Evolutionary conservation across 306 rosid species (phyloP).

Genomic region (Benincasa hispida): DNA sequence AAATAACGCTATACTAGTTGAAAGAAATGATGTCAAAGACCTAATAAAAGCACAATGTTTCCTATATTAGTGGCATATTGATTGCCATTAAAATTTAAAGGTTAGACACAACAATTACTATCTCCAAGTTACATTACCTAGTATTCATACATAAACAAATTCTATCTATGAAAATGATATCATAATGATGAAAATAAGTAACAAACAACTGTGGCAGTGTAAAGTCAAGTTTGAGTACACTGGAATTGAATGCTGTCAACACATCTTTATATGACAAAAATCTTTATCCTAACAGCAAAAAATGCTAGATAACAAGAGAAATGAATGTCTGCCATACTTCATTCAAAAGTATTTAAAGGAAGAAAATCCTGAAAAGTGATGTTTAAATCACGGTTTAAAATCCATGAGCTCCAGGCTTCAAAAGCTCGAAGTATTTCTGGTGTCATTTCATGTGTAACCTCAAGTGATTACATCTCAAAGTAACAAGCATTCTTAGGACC

Average conservation of each 20-base stretch:
- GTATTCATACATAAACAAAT: not conserved
- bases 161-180: not conserved
- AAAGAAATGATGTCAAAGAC: not conserved
- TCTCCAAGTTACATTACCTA: not conserved
- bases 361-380: not conserved
- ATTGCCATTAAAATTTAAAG: not conserved
- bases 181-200: not conserved
- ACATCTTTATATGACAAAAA: not conserved
- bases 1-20: not conserved
- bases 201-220: not conserved
- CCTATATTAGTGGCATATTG: not conserved
- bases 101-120: not conserved
- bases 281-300: not conserved
- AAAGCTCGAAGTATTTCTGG: not conserved
- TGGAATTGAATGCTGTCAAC: not conserved
- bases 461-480: not conserved
- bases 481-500: not conserved
- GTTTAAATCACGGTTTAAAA: not conserved
- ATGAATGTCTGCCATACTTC: not conserved
- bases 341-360: not conserved
- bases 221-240: not conserved
- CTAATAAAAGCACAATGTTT: not conserved
- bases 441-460: constrained; percentile 4
- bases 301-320: not conserved
- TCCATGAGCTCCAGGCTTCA: not conserved